Conservation (phyloP, 257 asterid genomes). For the Fraxinus quadrangulata region DNA sequence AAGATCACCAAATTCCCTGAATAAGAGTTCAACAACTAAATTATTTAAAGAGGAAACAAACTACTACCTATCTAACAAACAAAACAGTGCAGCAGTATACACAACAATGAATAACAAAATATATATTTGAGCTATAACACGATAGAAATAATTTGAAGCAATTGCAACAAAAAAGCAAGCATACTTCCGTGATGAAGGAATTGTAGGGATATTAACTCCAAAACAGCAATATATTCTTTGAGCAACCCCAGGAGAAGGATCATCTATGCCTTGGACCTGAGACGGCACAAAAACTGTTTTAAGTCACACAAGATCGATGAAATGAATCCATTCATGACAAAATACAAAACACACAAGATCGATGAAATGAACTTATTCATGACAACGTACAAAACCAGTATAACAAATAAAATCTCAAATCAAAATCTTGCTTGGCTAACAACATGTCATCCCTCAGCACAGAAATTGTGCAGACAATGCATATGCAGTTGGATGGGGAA, state of each 20-base stretch:
- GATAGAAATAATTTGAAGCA: conserved; percentile 22
- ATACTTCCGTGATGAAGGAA: conserved; percentile 81
- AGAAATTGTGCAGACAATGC: neutral
- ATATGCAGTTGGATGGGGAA: neutral
- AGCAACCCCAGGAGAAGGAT: conserved; percentile 58
- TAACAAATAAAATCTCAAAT: neutral
- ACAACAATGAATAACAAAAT: conserved; percentile 2
- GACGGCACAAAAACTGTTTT: conserved; percentile 17
- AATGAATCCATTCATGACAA: neutral
- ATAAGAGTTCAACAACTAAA: conserved; percentile 14
- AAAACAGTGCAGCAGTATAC: conserved; percentile 15
- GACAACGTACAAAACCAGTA: neutral
- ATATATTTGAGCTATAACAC: conserved; percentile 13
- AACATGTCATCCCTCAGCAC: neutral
- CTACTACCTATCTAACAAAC: conserved; percentile 9
- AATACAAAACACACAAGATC: no score
- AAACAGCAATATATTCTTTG: conserved; percentile 68
- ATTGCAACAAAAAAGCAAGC: conserved; percentile 18
- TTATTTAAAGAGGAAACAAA: conserved; percentile 7
- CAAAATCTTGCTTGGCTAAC: neutral
- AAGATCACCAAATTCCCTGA: conserved; percentile 86
- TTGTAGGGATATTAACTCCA: conserved; percentile 65
- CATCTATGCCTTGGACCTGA: conserved; percentile 61
- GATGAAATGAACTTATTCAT: neutral
- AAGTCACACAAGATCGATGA: neutral